These are phyloP conservation scores for Alternaria brassicae DNA, from an alignment of 2,329 filamentous ascomycete genomes.

Conservation along the genomic window DNA sequence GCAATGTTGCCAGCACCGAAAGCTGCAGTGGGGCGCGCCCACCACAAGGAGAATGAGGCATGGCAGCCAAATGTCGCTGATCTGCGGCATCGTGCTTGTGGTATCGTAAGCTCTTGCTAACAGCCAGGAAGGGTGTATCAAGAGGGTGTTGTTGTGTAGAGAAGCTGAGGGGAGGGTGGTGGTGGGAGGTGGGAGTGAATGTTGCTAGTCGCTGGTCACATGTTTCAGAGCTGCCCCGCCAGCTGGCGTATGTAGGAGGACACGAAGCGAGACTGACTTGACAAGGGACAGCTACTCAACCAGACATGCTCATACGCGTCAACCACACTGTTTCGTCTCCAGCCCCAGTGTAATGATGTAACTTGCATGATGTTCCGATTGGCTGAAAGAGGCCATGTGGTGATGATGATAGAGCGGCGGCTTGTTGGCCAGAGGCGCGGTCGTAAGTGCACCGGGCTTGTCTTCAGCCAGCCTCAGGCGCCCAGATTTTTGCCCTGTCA, in stretches of 20 bases:
- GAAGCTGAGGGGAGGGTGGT: background rate
- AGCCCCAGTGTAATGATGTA: too few species aligned
- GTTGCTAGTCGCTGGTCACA: too few species aligned
- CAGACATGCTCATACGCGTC: background rate
- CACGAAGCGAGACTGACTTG: slow-evolving; percentile 15
- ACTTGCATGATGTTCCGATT: too few species aligned
- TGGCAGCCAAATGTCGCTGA: slow-evolving; percentile 49
- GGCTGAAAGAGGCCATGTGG: background rate
- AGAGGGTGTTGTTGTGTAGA: background rate
- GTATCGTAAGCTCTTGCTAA: slow-evolving; percentile 9
- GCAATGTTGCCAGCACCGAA: slow-evolving; percentile 93
- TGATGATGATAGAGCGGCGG: background rate
- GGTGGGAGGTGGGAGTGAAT: background rate
- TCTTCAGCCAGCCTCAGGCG: background rate
- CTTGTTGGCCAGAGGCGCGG: slow-evolving; percentile 2
- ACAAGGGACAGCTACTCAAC: background rate
- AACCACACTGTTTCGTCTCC: too few species aligned
- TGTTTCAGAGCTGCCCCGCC: too few species aligned
- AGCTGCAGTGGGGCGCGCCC: slow-evolving; percentile 72
- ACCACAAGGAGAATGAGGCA: slow-evolving; percentile 62
- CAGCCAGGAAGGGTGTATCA: background rate
- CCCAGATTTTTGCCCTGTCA: background rate
- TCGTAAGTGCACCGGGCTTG: background rate
- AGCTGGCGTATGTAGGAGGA: too few species aligned
- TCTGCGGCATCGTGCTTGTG: slow-evolving; percentile 33